A percentile compares a stretch with the other conserved stretches of the same genome.
These are phyloP conservation scores for Tylopilus vinaceipallidus DNA, from an alignment of 768 basidiomycete species.

Conservation along the genomic window DNA sequence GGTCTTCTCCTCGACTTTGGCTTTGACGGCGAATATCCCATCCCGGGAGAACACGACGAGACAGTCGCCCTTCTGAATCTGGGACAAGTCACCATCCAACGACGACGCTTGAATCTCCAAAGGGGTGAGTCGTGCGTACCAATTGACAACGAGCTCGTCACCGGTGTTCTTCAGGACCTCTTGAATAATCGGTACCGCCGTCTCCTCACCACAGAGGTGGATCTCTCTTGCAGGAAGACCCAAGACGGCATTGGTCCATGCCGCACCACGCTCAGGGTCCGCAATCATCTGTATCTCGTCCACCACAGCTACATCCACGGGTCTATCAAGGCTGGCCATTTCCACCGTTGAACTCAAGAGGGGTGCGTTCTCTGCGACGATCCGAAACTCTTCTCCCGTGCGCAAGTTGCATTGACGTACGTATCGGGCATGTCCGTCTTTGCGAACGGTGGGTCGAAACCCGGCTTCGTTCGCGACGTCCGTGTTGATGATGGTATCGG, in stretches of 20 bases:
- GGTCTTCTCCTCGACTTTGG: conserved; percentile 64
- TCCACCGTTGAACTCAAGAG: conserved; percentile 90
- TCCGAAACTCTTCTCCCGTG: conserved; percentile 87
- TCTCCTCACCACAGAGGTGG: conserved; percentile 95
- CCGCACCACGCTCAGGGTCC: conserved; percentile 71
- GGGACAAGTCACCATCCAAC: conserved; percentile 56
- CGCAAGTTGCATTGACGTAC: conserved; percentile 77
- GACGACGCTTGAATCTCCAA: conserved; percentile 66
- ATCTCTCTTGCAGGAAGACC: conserved; percentile 76
- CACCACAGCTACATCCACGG: conserved; percentile 81
- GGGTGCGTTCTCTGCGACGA: conserved; percentile 54
- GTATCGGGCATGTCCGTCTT: conserved; percentile 44
- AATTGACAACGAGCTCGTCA: conserved; percentile 75
- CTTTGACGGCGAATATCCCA: conserved; percentile 76
- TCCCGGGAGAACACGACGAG: conserved; percentile 81
- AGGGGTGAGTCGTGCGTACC: conserved; percentile 88
- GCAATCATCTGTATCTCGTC: conserved; percentile 98
- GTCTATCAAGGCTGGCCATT: conserved; percentile 57
- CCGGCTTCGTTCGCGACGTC: conserved; percentile 22
- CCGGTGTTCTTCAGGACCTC: conserved; percentile 70
- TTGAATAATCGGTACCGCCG: conserved; percentile 78
- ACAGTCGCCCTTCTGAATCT: conserved; percentile 82
- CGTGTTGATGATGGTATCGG: conserved; percentile 37
- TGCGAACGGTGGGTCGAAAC: conserved; percentile 28
- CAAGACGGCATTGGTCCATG: conserved; percentile 83